Evolutionary conservation across 768 basidiomycete species (phyloP).

Genomic region (Panaeolus papilionaceus): DNA sequence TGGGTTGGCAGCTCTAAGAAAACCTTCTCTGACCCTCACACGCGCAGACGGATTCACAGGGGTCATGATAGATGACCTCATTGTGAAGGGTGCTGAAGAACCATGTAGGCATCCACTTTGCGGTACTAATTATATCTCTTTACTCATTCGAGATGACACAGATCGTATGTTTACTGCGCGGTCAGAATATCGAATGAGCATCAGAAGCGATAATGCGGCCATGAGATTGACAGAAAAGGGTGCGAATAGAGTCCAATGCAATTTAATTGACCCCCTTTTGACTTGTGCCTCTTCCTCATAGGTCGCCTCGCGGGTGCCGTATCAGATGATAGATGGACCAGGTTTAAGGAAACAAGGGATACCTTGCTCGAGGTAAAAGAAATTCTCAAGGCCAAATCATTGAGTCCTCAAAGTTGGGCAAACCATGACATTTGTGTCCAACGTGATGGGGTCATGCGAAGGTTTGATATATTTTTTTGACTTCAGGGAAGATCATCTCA

Average conservation of each 20-base stretch:
- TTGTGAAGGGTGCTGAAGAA: slow-evolving; percentile 88
- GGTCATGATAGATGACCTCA: slow-evolving; percentile 92
- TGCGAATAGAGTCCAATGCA: slow-evolving; percentile 28
- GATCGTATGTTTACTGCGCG: slow-evolving; percentile 95
- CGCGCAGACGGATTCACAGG: slow-evolving; percentile 90
- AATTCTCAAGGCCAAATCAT: slow-evolving; percentile 39
- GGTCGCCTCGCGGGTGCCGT: slow-evolving; percentile 51
- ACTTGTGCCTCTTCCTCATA: slow-evolving; percentile 23
- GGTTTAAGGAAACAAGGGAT: slow-evolving; percentile 39
- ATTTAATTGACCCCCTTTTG: slow-evolving; percentile 13
- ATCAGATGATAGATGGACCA: slow-evolving; percentile 50
- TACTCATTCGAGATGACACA: slow-evolving; percentile 34
- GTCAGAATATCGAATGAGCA: slow-evolving; percentile 88
- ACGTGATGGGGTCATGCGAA: slow-evolving; percentile 50
- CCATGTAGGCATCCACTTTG: slow-evolving; percentile 68
- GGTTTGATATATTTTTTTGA: slow-evolving; percentile 34
- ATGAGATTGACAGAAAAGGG: slow-evolving; percentile 81
- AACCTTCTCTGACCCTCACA: slow-evolving; percentile 65
- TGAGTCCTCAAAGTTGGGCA: slow-evolving; percentile 54
- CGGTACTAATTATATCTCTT: slow-evolving; percentile 6
- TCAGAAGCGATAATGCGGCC: slow-evolving; percentile 92
- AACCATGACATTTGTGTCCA: slow-evolving; percentile 50
- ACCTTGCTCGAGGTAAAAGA: slow-evolving; percentile 42
- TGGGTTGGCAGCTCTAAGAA: slow-evolving; percentile 65
- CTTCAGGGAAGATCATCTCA: background rate